A percentile compares a stretch with the other conserved stretches of the same genome.
These are phyloP conservation scores for Penicillium bovifimosum DNA, from an alignment of 495 filamentous ascomycete genomes.

Conservation along the genomic window DNA sequence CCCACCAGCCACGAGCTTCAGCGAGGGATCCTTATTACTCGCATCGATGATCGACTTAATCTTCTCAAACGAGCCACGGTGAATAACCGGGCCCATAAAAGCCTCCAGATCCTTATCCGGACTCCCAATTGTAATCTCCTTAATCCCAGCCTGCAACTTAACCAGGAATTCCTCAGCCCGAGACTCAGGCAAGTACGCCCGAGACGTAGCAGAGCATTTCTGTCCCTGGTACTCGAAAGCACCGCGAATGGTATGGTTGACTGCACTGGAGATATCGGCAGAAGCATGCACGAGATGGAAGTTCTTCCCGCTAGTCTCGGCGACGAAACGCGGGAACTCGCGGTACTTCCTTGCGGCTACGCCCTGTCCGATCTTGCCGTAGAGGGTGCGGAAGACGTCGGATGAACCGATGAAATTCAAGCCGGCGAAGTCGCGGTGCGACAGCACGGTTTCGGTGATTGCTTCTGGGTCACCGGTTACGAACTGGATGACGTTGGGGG, in stretches of 20 bases:
- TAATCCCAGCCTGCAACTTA: slow-evolving; percentile 41
- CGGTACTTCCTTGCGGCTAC: slow-evolving; percentile 63
- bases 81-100: slow-evolving; percentile 77
- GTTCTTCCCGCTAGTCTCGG: slow-evolving; percentile 89
- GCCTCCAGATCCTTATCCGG: slow-evolving; percentile 55
- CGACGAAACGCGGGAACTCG: slow-evolving; percentile 75
- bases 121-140: slow-evolving; percentile 47
- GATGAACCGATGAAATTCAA: slow-evolving; percentile 82
- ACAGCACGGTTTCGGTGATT: slow-evolving; percentile 63
- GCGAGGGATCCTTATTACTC: slow-evolving; percentile 57
- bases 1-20: slow-evolving; percentile 63
- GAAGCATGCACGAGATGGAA: slow-evolving; percentile 76
- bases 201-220: slow-evolving; percentile 80
- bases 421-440: slow-evolving; percentile 65
- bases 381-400: slow-evolving; percentile 71
- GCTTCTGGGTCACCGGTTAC: slow-evolving; percentile 71
- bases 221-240: slow-evolving; percentile 90
- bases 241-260: slow-evolving; percentile 73
- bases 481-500: slow-evolving; percentile 75
- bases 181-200: slow-evolving; percentile 66
- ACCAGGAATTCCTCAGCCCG: slow-evolving; percentile 56
- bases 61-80: slow-evolving; percentile 65
- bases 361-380: slow-evolving; percentile 63
- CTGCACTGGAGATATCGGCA: slow-evolving; percentile 71
- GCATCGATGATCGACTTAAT: slow-evolving; percentile 60